Conservation (phyloP, 2,329 filamentous ascomycete genomes). For the Apiospora arundinis region DNA sequence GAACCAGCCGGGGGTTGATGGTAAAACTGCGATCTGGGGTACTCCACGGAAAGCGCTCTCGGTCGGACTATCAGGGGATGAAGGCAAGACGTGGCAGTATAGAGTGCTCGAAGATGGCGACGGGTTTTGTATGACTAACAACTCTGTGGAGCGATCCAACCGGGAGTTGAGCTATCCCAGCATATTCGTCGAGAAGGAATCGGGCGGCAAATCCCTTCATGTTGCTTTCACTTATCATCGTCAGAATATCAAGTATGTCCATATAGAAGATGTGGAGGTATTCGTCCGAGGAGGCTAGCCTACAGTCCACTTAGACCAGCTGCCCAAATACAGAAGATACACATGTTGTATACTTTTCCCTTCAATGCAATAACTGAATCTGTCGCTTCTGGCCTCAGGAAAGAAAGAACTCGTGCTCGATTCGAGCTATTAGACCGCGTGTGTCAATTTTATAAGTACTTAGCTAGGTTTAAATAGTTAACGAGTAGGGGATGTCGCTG, state of each 20-base stretch:
- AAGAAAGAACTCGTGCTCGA: no score
- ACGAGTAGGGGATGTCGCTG: neutral
- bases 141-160: constrained; percentile 48
- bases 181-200: constrained; percentile 39
- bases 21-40: constrained; percentile 51
- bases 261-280: constrained; percentile 35
- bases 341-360: neutral
- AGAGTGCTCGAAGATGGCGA: constrained; percentile 50
- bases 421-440: neutral
- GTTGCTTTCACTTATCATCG: constrained; percentile 51
- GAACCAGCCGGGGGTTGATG: constrained; percentile 44
- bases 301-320: neutral
- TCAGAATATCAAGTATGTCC: constrained; percentile 49
- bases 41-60: constrained; percentile 45
- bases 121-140: constrained; percentile 53
- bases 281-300: constrained; percentile 31
- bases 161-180: constrained; percentile 52
- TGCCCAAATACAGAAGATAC: neutral
- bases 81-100: constrained; percentile 45
- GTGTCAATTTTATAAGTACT: neutral
- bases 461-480: neutral
- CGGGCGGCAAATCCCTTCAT: constrained; percentile 35
- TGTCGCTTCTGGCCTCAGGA: neutral
- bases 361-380: neutral
- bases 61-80: constrained; percentile 43